Conservation (phyloP, 2,329 filamentous ascomycete genomes). For the Ciborinia camelliae region DNA sequence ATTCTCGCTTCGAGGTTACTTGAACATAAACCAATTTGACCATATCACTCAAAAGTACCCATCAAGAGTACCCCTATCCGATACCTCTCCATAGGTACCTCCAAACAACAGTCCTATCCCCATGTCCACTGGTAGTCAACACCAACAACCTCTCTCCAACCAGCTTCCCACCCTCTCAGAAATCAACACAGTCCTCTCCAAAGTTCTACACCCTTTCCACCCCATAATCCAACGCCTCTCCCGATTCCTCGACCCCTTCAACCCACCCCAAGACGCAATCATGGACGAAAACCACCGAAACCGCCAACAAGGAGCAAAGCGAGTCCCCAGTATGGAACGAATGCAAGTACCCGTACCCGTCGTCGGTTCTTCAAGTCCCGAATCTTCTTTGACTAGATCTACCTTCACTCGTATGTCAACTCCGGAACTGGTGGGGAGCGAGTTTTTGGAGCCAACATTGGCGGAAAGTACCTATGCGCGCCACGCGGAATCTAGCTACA, state of each 20-base stretch:
- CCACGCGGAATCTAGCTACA: background rate
- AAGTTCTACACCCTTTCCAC: background rate
- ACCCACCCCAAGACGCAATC: background rate
- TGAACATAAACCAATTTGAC: background rate
- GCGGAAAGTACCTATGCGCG: background rate
- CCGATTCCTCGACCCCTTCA: background rate
- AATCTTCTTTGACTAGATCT: background rate
- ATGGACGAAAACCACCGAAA: background rate
- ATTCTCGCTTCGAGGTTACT: background rate
- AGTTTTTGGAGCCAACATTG: background rate
- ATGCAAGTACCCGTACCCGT: background rate
- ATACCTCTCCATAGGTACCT: background rate
- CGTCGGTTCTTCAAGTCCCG: background rate
- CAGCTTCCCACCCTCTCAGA: background rate
- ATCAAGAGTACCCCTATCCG: background rate
- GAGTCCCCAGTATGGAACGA: background rate
- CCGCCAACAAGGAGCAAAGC: background rate
- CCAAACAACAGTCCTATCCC: background rate
- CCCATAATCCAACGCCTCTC: background rate
- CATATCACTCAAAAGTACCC: background rate
- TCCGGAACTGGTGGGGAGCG: background rate
- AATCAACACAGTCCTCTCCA: background rate
- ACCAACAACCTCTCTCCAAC: background rate
- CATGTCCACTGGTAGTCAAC: background rate
- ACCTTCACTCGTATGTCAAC: background rate